Base-by-base conservation (phyloP, 129 eudicot species). In the Pittosporum tobira region DNA sequence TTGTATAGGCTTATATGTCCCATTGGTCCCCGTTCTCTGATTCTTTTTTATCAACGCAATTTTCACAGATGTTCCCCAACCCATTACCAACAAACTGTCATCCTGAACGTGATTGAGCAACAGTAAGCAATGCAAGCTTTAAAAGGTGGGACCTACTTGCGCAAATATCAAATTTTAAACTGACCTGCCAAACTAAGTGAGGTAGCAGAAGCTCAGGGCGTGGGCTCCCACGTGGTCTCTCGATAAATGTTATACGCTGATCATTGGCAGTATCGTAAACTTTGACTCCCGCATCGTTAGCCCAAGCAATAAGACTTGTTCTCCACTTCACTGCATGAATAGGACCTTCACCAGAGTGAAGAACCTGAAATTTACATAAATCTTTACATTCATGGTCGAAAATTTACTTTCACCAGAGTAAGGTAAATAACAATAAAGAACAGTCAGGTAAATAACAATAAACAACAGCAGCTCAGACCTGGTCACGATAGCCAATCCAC, bases 281-380 rank as follows among this genome's bases (percentile, higher is more conserved):
- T 80, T 91, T 91, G 12, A 87, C 90, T 51, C 98, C 98, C 15
- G 87, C 76, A 67, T 91, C 98, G 61, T 91, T 91, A 74, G 98
- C 98, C 98, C 98, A 91, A 19, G 96, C 98, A 69, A 91, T 73
- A 53, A 91, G 87, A 77, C 81, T 91, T 57, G 74, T 83, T 73
- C 94, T 80, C 98, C 98, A 91, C 70, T 88, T 84, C 63, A 87
- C 87, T 20, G 87, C 84, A 74, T 91, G 98, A n/a, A 91, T 83
- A 34, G 98, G 96, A 61, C 98, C 98, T 77, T 91, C 98, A 40
- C 96, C 98, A 64, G 94, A 91, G 78, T 91, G 98, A 71, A 91
- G 76, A 67, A 91, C 81, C 98, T 91, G 28, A 40, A 55, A 48
- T 7, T 5, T 47, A 74, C 44, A 56, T 27, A 2, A 61, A 42